Evolutionary conservation across 148 eudicot genomes (phyloP).

Genomic region (Mesembryanthemum crystallinum): DNA sequence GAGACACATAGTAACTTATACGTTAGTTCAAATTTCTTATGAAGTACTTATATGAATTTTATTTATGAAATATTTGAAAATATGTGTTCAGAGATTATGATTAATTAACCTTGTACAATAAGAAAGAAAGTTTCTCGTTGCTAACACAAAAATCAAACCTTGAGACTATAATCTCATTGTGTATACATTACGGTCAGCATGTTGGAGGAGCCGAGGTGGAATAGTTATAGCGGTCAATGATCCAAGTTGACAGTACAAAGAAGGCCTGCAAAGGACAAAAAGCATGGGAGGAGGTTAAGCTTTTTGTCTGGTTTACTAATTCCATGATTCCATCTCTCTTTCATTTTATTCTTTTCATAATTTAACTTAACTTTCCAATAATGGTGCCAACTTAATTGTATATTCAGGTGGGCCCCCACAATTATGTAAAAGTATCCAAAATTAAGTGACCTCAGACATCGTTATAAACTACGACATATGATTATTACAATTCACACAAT

Average conservation of each 20-base stretch:
- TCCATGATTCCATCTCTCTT: background rate
- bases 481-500: no score
- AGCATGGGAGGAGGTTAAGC: background rate
- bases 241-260: background rate
- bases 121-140: no score
- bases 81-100: no score
- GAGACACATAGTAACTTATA: no score
- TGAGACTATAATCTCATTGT: no score
- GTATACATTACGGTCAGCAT: background rate
- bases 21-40: no score
- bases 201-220: background rate
- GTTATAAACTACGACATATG: no score
- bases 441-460: background rate
- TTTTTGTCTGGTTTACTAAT: slow-evolving; percentile 25
- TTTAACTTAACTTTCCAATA: slow-evolving; percentile 12
- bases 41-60: no score
- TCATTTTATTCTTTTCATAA: slow-evolving; percentile 7
- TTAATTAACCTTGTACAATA: no score
- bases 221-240: slow-evolving; percentile 5
- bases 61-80: no score
- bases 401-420: background rate
- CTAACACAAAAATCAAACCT: no score
- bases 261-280: slow-evolving; percentile 12
- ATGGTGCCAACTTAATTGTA: slow-evolving; percentile 1
- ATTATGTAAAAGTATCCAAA: background rate